These are phyloP conservation scores for Penicillium cosmopolitanum DNA, from an alignment of 495 filamentous ascomycete genomes.

Conservation along the genomic window DNA sequence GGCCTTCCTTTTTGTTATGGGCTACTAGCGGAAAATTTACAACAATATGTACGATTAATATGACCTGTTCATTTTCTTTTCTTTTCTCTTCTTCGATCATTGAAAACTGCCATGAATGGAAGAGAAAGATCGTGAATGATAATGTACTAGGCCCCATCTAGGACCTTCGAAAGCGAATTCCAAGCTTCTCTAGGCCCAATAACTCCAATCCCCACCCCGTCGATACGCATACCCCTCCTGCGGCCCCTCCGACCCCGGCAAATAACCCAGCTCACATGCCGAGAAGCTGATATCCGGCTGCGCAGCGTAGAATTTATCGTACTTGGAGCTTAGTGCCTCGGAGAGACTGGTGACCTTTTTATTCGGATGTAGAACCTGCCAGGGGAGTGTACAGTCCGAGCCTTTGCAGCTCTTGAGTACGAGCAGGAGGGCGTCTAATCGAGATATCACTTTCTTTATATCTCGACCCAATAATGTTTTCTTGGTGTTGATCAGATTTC, in stretches of 20 bases:
- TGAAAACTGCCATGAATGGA: no score
- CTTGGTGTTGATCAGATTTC: background rate
- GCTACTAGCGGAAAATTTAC: background rate
- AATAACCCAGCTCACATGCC: background rate
- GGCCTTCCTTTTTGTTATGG: background rate
- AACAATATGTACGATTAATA: no score
- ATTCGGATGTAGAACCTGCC: slow-evolving; percentile 53
- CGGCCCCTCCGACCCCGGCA: background rate
- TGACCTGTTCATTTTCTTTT: no score
- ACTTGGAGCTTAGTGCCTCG: background rate
- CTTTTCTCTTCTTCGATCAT: no score
- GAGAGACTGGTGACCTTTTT: slow-evolving; percentile 33
- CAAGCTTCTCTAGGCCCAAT: background rate
- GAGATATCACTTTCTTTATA: slow-evolving; percentile 43
- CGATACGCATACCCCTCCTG: background rate
- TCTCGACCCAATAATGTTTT: slow-evolving; percentile 11
- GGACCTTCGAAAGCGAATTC: background rate
- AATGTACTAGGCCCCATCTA: no score
- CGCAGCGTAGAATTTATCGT: background rate
- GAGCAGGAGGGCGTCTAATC: slow-evolving; percentile 58
- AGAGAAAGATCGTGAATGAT: no score
- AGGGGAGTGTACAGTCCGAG: slow-evolving; percentile 51
- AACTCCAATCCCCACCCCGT: background rate
- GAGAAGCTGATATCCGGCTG: background rate
- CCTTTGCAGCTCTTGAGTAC: slow-evolving; percentile 62